Evolutionary conservation across 208 protist species (phyloP), one percentile per base, ranked within the genome.

Genomic region (Leishmania braziliensis): DNA sequence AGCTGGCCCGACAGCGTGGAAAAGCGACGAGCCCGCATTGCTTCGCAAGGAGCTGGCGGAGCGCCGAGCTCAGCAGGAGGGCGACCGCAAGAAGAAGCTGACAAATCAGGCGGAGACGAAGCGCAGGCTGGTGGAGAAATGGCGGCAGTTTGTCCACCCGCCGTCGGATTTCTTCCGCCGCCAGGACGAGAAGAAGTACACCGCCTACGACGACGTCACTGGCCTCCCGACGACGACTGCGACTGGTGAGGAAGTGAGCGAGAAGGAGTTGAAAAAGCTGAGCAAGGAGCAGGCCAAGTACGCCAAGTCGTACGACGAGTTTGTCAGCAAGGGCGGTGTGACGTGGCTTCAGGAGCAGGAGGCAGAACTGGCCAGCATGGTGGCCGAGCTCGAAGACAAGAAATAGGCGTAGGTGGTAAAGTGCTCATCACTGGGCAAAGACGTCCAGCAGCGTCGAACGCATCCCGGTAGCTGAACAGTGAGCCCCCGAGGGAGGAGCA

Each of bases 261-360:
- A 94, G 77, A 95, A 95, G 85, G 87, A 93, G 62, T 33, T 72
- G 66, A 95, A 95, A 85, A 94, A 94, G 82, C 83, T 95, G 26
- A 62, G 62, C 20, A 95, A 94, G 88, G 91, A 95, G 81, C 73
- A 91, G 36, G 86, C 85, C 68, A 95, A 94, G 85, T 95, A 96
- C 79, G 75, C 81, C 14, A 95, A 92, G 83, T 78, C 74, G 62
- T 85, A 93, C 81, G 86, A 94, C 26, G 91, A 96, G 78, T 93
- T 92, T 66, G 20, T 82, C 23, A 48, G 69, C 46, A 95, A 95
- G 82, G 93, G 93, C 26, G 92, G 92, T 2, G 82, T 69, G 50
- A 5, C 65, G 56, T 94, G 90, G 92, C 86, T 95, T 69, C 20
- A 58, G 62, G 85, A 91, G 74, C 62, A 89, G 69, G 71, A 62